These are phyloP conservation scores for Penicilliopsis zonata DNA, from an alignment of 495 filamentous ascomycete species.

Conservation along the genomic window DNA sequence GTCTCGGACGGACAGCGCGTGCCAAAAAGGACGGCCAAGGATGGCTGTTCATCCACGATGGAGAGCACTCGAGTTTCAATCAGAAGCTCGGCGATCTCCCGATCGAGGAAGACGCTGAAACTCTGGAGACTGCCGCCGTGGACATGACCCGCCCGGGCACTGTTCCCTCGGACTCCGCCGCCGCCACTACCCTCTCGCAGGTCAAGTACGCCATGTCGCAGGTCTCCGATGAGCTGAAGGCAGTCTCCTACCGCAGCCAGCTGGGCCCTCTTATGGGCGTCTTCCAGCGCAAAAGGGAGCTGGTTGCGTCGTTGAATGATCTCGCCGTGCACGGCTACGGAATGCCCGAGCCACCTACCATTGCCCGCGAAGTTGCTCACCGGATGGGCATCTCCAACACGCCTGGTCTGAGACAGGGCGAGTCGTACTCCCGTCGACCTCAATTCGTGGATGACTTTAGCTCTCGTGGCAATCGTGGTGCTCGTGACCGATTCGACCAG, in stretches of 20 bases:
- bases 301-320: conserved; percentile 49
- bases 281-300: conserved; percentile 16
- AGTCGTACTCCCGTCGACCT: no score
- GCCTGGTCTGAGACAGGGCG: background rate
- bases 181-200: conserved; percentile 21
- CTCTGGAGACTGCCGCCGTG: conserved; percentile 36
- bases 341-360: conserved; percentile 39
- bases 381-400: background rate
- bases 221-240: conserved; percentile 27
- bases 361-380: background rate
- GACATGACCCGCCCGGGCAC: conserved; percentile 35
- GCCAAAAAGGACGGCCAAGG: conserved; percentile 71
- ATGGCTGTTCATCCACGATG: conserved; percentile 56
- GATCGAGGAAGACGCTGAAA: conserved; percentile 41
- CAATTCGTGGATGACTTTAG: no score
- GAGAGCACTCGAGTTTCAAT: conserved; percentile 40
- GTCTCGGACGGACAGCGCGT: conserved; percentile 59
- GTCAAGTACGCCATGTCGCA: conserved; percentile 21
- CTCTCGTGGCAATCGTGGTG: no score
- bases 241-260: conserved; percentile 39
- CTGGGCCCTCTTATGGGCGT: conserved; percentile 23
- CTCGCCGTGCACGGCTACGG: conserved; percentile 50
- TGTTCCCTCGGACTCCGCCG: conserved; percentile 9
- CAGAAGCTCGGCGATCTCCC: conserved; percentile 48
- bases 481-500: no score